Conservation (phyloP, 176 grass and related monocot species). For the Typha latifolia region DNA sequence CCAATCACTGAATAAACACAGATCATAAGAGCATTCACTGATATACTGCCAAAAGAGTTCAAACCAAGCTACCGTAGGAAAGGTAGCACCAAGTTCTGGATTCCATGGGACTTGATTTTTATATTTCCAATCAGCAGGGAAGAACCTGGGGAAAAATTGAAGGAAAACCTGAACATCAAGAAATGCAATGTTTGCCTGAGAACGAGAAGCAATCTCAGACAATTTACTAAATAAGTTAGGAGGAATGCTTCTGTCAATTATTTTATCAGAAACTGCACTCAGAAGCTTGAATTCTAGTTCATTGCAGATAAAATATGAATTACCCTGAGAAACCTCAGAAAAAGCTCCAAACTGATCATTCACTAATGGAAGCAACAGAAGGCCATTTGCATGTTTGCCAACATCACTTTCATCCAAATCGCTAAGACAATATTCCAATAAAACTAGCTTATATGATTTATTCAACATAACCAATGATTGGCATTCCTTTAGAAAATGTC, state of each 20-base stretch:
- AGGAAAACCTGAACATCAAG: conserved; percentile 60
- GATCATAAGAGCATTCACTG: conserved; percentile 45
- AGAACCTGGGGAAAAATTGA: conserved; percentile 64
- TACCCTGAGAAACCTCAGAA: conserved; percentile 34
- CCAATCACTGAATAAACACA: conserved; percentile 76
- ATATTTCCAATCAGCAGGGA: conserved; percentile 78
- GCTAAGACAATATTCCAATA: conserved; percentile 79
- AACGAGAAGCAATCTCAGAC: conserved; percentile 50
- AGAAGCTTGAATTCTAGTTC: conserved; percentile 71
- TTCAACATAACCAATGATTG: conserved; percentile 28
- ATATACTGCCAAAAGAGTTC: conserved; percentile 92
- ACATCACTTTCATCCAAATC: conserved; percentile 55
- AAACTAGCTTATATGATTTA: conserved; percentile 48
- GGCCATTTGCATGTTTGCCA: conserved; percentile 56
- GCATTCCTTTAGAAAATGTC: conserved; percentile 58
- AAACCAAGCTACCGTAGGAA: conserved; percentile 66
- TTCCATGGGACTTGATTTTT: conserved; percentile 71
- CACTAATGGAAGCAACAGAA: conserved; percentile 79
- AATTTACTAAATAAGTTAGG: conserved; percentile 44
- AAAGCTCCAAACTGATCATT: conserved; percentile 69
- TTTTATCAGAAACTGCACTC: conserved; percentile 44
- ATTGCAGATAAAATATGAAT: conserved; percentile 61
- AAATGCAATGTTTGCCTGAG: conserved; percentile 50
- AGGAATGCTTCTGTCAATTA: conserved; percentile 73
- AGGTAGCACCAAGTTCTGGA: conserved; percentile 35